Conservation (phyloP, 2,329 filamentous ascomycete genomes). For the Aureobasidium sp. region DNA sequence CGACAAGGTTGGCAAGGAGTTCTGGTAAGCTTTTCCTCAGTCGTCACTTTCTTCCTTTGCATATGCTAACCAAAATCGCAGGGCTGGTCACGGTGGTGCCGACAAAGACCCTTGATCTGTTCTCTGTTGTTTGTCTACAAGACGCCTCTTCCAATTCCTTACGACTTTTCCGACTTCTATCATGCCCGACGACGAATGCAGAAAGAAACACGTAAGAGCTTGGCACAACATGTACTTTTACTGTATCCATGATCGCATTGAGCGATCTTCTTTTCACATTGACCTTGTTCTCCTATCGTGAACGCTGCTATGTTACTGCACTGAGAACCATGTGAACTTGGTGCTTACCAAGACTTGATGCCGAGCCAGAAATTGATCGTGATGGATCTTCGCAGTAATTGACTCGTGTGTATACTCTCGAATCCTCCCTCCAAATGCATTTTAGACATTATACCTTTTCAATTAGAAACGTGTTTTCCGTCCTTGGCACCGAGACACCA, state of each 20-base stretch:
- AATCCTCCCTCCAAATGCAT: neutral
- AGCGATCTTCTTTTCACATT: neutral
- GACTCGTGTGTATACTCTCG: neutral
- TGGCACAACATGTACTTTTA: slow-evolving; percentile 8
- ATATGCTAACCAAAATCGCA: neutral
- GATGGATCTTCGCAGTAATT: neutral
- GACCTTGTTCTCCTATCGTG: neutral
- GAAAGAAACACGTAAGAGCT: neutral
- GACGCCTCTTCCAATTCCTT: neutral
- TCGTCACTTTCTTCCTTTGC: neutral
- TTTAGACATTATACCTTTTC: neutral
- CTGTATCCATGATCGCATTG: neutral
- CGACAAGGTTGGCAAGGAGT: slow-evolving; percentile 33
- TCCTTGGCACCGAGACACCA: neutral
- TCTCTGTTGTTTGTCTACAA: neutral
- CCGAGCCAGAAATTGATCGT: neutral
- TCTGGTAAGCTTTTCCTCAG: slow-evolving; percentile 24
- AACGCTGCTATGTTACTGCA: no score
- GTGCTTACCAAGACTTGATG: neutral
- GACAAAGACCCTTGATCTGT: slow-evolving; percentile 13
- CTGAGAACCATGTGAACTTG: neutral
- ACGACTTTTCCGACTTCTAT: slow-evolving; percentile 7
- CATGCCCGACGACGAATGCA: neutral
- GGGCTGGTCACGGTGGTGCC: slow-evolving; percentile 12
- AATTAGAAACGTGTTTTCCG: neutral